Conservation (phyloP, 257 asterid genomes). For the Thymus mandschuricus region DNA sequence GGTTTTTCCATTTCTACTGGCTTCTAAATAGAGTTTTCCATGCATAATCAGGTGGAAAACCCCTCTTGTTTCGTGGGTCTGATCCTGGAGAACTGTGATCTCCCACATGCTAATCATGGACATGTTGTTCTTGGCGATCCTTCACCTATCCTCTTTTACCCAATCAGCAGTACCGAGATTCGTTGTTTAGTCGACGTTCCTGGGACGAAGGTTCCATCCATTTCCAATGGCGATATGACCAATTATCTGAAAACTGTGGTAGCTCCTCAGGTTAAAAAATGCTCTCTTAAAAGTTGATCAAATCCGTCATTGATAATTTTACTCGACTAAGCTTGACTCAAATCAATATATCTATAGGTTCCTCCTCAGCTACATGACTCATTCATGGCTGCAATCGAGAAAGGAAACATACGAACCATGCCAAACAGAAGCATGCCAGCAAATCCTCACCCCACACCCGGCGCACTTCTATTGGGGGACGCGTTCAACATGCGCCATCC, state of each 20-base stretch:
- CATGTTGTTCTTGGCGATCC: conserved; percentile 62
- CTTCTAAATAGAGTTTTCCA: neutral
- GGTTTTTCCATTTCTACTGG: neutral
- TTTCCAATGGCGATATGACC: conserved; percentile 67
- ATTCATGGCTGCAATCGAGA: conserved; percentile 54
- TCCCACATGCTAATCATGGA: conserved; percentile 62
- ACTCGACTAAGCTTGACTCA: conserved; percentile 9
- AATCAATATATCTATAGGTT: conserved; percentile 36
- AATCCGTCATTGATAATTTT: neutral
- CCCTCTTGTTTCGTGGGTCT: conserved; percentile 65
- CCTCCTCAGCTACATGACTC: conserved; percentile 52
- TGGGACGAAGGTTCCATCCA: conserved; percentile 64
- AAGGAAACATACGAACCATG: conserved; percentile 63
- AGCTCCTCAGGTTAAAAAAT: conserved; percentile 59
- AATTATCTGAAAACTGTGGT: conserved; percentile 54
- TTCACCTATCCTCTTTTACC: conserved; percentile 61
- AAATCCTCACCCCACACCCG: conserved; percentile 60
- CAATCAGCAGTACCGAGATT: conserved; percentile 64
- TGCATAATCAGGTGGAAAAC: conserved; percentile 50
- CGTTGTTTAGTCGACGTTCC: conserved; percentile 74
- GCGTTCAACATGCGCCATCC: conserved; percentile 83
- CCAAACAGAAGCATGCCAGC: conserved; percentile 77
- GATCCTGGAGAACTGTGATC: conserved; percentile 54
- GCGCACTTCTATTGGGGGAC: conserved; percentile 70
- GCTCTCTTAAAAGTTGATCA: neutral